phyloP scores from a whole-genome alignment of 441 rosid genomes.

The Populus hybrid region DNA sequence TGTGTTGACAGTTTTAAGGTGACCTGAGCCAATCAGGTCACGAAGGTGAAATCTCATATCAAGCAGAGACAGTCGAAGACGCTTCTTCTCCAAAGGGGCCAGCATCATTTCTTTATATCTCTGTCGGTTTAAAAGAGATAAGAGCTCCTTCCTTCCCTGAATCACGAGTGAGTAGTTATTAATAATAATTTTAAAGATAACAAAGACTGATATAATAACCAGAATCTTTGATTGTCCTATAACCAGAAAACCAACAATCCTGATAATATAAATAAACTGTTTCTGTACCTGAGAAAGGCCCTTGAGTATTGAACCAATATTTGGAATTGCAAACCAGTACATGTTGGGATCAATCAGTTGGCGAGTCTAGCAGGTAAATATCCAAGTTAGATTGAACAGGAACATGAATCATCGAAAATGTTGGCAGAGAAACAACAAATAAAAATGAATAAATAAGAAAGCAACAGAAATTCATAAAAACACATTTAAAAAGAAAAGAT shows the following conservation, averaged over 20 bases:
- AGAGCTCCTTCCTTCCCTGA: constrained; percentile 92
- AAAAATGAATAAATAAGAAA: not conserved
- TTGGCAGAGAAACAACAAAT: not conserved
- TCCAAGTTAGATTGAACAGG: constrained; percentile 14
- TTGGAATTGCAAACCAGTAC: constrained; percentile 95
- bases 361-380: constrained; percentile 54
- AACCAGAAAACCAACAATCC: not conserved
- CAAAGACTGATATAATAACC: not conserved
- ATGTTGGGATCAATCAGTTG: constrained; percentile 81
- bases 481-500: not conserved
- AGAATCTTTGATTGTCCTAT: not conserved
- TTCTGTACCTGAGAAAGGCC: constrained; percentile 74
- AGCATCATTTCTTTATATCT: constrained; percentile 89
- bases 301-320: constrained; percentile 75
- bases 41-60: constrained; percentile 94
- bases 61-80: constrained; percentile 64
- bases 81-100: constrained; percentile 76
- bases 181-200: constrained; percentile 1
- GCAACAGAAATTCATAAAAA: too few relatives aligned
- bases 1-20: constrained; percentile 59
- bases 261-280: not conserved
- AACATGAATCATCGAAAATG: not conserved
- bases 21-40: constrained; percentile 91
- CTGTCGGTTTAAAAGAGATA: constrained; percentile 66
- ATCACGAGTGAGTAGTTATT: not conserved